Base-by-base conservation (phyloP, 2,329 filamentous ascomycete species). In the Claviceps sp. region DNA sequence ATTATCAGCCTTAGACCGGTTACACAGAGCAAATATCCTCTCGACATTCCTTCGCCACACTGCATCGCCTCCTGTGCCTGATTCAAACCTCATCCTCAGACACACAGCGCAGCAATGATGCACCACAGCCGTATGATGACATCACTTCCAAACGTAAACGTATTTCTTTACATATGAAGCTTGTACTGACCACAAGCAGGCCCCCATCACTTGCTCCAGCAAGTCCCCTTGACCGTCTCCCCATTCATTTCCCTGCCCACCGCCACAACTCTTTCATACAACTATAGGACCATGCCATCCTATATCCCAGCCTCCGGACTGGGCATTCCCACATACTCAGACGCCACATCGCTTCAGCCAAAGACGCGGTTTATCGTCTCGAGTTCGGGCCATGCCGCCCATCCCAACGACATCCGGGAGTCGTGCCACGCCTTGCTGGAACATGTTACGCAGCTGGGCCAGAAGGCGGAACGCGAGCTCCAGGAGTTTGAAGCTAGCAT, bases 211-310 rank as follows among this genome's bases (percentile, higher is more conserved):
- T 81, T 96, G 57, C 82, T 98, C 47, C 86, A 90, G 58, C 93
- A 98, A 71, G 82, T 97, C 42, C 89, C 93, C 34, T 74, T 98
- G 52, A 94, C 89, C 48, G 89, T 97, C 45, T 96, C 91, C 3
- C 93, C 93, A 26, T 96, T 96, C 72, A 81, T 97, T 61, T 86
- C 85, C 55, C 84, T 98, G 37, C 93, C 93, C 11, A 85, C 87
- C 34, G 85, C 91, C 26, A 86, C 90, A 20, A 95, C 90, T 0
- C 81, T 98, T 7, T 91, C 93, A 24, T 97, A 97, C 73, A 95
- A 88, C 60, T 97, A 96, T 77, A 91, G 90, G 65, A 78, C 82
- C 11, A 84, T 97, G 63, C 88, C 91, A 0, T 91, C 88, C 1
- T 86, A 88, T 2, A 79, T 97, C 0, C 91, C 93, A 2, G 62